Percentiles rank a stretch among this genome's conserved stretches.
Conservation (phyloP, 257 asterid species). For the Solanum pennellii region DNA sequence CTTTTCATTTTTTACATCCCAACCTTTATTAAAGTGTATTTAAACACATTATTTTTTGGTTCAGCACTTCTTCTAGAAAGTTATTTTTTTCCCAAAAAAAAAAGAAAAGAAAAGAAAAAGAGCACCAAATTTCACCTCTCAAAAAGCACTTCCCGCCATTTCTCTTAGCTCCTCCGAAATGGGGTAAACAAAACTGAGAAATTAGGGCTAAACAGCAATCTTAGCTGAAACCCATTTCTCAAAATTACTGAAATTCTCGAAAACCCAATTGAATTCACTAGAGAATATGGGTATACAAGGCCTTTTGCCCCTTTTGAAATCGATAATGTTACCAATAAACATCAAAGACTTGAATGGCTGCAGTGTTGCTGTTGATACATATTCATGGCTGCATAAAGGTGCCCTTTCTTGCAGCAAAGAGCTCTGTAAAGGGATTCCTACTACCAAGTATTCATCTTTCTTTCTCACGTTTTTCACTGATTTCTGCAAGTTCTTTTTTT, state of each 20-base stretch:
- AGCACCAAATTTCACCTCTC: background rate
- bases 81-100: no score
- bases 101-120: background rate
- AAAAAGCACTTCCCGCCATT: slow-evolving; percentile 6
- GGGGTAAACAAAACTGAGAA: background rate
- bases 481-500: background rate
- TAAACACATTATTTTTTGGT: no score
- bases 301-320: slow-evolving; percentile 80
- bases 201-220: slow-evolving; percentile 2
- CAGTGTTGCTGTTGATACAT: slow-evolving; percentile 76
- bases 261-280: background rate
- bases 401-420: slow-evolving; percentile 90
- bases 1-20: no score
- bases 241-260: background rate
- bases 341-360: slow-evolving; percentile 72
- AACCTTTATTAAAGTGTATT: no score
- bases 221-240: background rate
- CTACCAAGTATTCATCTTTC: slow-evolving; percentile 48
- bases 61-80: no score
- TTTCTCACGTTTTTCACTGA: background rate
- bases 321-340: slow-evolving; percentile 78
- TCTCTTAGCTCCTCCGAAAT: background rate
- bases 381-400: slow-evolving; percentile 99
- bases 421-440: slow-evolving; percentile 89
- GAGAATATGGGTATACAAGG: slow-evolving; percentile 72